A percentile compares a stretch with the other conserved stretches of the same genome.
These are phyloP conservation scores for Cyberlindnera bimundalis DNA, from an alignment of 805 yeast genomes.

Conservation along the genomic window DNA sequence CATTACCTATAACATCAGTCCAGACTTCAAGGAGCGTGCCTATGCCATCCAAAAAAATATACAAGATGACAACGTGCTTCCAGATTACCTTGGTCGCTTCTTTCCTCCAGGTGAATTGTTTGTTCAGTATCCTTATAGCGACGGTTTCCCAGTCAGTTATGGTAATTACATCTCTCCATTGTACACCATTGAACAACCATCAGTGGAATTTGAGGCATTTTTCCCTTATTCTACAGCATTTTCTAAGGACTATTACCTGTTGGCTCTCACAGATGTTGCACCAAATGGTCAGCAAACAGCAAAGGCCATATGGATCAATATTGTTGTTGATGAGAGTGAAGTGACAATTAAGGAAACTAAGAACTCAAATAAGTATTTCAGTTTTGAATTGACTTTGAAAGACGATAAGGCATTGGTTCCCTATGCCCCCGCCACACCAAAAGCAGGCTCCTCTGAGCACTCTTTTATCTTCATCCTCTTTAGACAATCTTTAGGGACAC, in stretches of 20 bases:
- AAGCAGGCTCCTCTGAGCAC: conserved; percentile 16
- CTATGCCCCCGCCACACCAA: conserved; percentile 20
- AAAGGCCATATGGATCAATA: conserved; percentile 22
- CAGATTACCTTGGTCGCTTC: conserved; percentile 17
- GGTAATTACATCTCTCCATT: conserved; percentile 23
- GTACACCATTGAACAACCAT: conserved; percentile 16
- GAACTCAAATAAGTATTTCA: conserved; percentile 7
- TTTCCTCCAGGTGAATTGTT: conserved; percentile 19
- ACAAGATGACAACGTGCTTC: conserved; percentile 3
- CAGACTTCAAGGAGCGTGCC: no score
- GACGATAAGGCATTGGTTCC: conserved; percentile 15
- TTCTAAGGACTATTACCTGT: conserved; percentile 8
- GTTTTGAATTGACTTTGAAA: conserved; percentile 7
- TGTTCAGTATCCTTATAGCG: conserved; percentile 11
- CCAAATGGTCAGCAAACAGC: conserved; percentile 8
- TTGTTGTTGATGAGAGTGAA: conserved; percentile 9
- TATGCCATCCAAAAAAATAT: background rate
- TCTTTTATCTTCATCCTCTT: conserved; percentile 20
- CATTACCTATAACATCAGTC: no score
- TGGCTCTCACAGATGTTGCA: conserved; percentile 20
- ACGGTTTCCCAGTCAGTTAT: conserved; percentile 11
- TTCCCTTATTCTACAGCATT: conserved; percentile 12
- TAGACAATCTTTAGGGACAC: conserved; percentile 19
- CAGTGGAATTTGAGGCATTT: conserved; percentile 14
- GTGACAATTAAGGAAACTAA: background rate